These are phyloP conservation scores for Taphrina communis DNA, from an alignment of 1,139 yeast species.

Conservation along the genomic window DNA sequence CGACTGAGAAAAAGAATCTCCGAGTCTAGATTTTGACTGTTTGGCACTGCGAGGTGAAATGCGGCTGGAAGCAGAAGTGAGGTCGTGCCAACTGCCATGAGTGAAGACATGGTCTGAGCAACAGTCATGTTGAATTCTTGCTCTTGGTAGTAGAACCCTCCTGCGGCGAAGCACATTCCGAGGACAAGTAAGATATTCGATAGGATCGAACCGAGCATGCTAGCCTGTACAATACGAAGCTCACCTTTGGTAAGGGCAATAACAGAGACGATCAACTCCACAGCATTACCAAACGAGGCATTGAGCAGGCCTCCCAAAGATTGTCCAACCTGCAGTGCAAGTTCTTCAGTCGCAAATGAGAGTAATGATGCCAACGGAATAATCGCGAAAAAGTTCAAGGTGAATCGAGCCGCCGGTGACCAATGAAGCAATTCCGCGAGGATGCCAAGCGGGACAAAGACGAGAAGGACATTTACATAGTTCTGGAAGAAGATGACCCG, in stretches of 20 bases:
- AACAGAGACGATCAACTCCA: conserved; percentile 87
- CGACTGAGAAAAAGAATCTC: conserved; percentile 81
- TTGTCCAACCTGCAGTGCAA: conserved; percentile 82
- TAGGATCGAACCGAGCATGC: conserved; percentile 92
- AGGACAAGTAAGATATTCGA: conserved; percentile 85
- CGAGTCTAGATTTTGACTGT: conserved; percentile 51
- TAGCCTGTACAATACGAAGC: conserved; percentile 89
- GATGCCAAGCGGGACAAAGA: conserved; percentile 87
- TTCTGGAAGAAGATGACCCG: conserved; percentile 52
- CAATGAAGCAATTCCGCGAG: conserved; percentile 67
- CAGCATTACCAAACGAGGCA: conserved; percentile 97
- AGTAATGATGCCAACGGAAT: conserved; percentile 83
- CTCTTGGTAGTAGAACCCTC: conserved; percentile 84
- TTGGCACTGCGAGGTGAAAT: conserved; percentile 77
- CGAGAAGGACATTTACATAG: conserved; percentile 74
- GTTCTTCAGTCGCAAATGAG: conserved; percentile 83
- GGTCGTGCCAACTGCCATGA: conserved; percentile 88
- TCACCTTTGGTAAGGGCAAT: conserved; percentile 87
- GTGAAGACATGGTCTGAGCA: conserved; percentile 95
- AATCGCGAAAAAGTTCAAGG: conserved; percentile 84
- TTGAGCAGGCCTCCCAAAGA: conserved; percentile 91
- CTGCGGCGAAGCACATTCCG: conserved; percentile 92
- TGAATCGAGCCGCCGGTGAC: conserved; percentile 67
- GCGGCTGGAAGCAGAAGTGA: conserved; percentile 95
- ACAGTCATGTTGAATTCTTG: conserved; percentile 94